Conservation (phyloP, 1,139 yeast species). For the Geotrichum candidum region DNA sequence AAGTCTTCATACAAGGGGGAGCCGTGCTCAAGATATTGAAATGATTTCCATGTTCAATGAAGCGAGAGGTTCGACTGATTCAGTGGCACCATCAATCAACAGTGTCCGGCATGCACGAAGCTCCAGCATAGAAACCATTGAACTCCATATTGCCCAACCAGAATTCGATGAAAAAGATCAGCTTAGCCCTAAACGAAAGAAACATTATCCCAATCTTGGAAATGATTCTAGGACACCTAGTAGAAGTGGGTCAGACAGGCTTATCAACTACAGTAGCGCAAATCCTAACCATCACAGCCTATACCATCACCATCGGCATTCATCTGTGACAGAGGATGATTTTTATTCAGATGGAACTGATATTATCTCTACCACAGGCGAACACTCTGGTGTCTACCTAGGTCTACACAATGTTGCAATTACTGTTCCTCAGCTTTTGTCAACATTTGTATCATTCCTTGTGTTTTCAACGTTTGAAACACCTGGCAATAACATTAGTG, state of each 20-base stretch:
- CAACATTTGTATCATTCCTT: constrained; percentile 37
- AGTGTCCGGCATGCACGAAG: constrained; percentile 1
- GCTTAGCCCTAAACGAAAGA: constrained; percentile 10
- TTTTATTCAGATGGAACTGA: constrained; percentile 20
- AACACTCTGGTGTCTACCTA: constrained; percentile 35
- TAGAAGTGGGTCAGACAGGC: background rate
- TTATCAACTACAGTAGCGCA: background rate
- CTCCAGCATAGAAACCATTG: constrained; percentile 9
- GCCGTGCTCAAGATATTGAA: constrained; percentile 17
- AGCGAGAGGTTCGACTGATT: background rate
- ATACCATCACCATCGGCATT: constrained; percentile 7
- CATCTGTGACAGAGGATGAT: constrained; percentile 21
- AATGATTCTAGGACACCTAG: background rate
- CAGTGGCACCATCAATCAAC: background rate
- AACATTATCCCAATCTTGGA: background rate
- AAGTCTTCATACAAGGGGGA: constrained; percentile 8
- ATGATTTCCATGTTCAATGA: constrained; percentile 5
- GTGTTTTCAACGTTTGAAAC: constrained; percentile 31
- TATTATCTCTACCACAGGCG: constrained; percentile 21
- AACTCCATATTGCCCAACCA: constrained; percentile 11
- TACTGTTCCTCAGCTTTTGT: constrained; percentile 38
- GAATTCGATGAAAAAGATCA: constrained; percentile 10
- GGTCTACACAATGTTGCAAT: constrained; percentile 40
- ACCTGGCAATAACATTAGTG: constrained; percentile 17
- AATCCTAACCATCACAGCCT: background rate